Base-by-base conservation (phyloP, 129 eudicot species). In the Flaveria bidentis region DNA sequence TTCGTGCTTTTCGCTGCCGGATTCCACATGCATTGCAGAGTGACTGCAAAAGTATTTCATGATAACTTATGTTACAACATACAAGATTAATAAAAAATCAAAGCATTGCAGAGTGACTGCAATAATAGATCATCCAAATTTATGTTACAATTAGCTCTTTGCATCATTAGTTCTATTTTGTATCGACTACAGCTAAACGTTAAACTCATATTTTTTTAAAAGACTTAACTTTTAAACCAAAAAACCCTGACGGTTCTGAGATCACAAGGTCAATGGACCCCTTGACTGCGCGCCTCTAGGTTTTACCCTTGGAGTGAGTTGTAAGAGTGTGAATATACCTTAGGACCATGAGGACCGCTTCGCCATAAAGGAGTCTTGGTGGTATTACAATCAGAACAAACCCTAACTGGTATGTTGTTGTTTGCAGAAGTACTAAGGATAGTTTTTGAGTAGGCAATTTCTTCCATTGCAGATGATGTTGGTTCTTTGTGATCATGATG, bases 341-440 rank as follows among this genome's bases (percentile, higher is more conserved):
- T 91, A 30, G 97, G 97, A 39, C 97, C 97, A 84, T 82, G 90
- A 41, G 97, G 97, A n/a, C 97, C 97, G 72, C 97, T 89, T 83
- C 97, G 81, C 97, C 97, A 91, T 71, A 91, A 90, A 78, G 97
- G 97, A 74, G 97, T 91, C 89, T 87, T 91, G 57, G 97, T 89
- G 28, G 97, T 89, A 80, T 85, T 87, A 75, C 97, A 91, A 82
- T 91, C 97, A 22, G 90, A 79, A 56, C 97, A 91, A 91, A 87
- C 96, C 92, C 92, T 91, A 89, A 91, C 67, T 68, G 86, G 82
- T 55, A 56, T 81, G 55, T 36, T 79, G 62, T 22, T 78, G 70
- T 62, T 68, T 74, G 79, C 56, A 30, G 83, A 74, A 75, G 77
- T 71, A 51, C 55, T 83, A 72, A 75, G 84, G 78, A 73, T 74